phyloP scores from a whole-genome alignment of 2,329 filamentous ascomycete genomes.

The Fusarium newnesense region DNA sequence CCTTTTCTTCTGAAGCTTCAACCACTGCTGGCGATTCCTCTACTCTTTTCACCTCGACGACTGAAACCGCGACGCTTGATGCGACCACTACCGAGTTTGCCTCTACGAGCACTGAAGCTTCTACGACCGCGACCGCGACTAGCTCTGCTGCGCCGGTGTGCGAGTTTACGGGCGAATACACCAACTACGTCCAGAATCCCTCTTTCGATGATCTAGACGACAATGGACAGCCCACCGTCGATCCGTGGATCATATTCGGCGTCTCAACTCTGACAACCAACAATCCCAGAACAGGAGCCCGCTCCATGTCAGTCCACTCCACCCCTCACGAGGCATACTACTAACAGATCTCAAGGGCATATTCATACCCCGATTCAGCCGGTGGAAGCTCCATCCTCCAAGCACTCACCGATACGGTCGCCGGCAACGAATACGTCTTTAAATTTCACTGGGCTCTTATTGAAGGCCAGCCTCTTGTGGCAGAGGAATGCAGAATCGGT shows the following conservation, averaged over 20 bases:
- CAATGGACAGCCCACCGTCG: not conserved
- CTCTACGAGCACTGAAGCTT: not conserved
- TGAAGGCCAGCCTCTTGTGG: not conserved
- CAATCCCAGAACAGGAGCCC: not conserved
- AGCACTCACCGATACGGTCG: not conserved
- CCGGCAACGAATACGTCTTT: not conserved
- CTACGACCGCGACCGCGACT: not conserved
- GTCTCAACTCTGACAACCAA: not conserved
- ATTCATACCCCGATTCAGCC: not conserved
- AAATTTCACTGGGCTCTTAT: not conserved
- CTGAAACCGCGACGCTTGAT: not conserved
- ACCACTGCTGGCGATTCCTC: not conserved
- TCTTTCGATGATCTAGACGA: not conserved
- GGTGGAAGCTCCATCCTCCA: not conserved
- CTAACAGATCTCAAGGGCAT: not conserved
- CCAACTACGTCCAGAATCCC: not conserved
- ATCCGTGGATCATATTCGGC: not conserved
- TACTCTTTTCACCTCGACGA: fast-evolving
- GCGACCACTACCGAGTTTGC: not conserved
- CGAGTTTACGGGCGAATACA: not conserved
- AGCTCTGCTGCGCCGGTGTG: not conserved
- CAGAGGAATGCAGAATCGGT: not conserved
- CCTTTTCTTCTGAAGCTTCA: slow-evolving; percentile 39
- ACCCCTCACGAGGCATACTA: too few species aligned
- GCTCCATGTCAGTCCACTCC: not conserved